Percentiles rank a stretch among this genome's conserved stretches.
Conservation (phyloP, 305 asterid genomes). For the Fraxinus dipetala region DNA sequence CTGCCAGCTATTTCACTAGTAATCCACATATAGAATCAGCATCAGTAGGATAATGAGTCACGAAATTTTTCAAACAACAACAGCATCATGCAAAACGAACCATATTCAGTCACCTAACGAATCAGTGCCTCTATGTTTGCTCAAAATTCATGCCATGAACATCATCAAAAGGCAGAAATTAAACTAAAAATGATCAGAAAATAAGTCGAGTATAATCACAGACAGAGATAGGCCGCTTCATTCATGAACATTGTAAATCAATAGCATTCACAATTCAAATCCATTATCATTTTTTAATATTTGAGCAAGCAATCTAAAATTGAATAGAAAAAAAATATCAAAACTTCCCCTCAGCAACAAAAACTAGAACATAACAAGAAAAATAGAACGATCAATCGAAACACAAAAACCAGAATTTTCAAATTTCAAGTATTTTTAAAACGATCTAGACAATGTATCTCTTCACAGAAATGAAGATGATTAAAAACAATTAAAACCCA, state of each 20-base stretch:
- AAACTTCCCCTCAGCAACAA: background rate
- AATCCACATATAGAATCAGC: conserved; percentile 10
- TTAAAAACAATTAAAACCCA: background rate
- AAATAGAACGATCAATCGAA: background rate
- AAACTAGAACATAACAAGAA: background rate
- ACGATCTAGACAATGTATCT: background rate
- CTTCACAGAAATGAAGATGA: background rate
- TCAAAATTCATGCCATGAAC: conserved; percentile 4
- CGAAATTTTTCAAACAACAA: conserved; percentile 4
- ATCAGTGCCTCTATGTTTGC: conserved; percentile 1
- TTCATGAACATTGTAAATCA: conserved; percentile 1
- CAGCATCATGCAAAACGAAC: conserved; percentile 20
- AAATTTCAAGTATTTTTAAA: background rate
- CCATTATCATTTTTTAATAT: background rate
- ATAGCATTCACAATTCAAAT: background rate
- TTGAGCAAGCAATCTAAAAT: background rate
- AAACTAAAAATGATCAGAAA: background rate
- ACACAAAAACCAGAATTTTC: background rate
- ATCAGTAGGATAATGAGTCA: conserved; percentile 23
- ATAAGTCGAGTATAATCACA: background rate
- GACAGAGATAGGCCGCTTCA: background rate
- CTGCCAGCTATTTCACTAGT: conserved; percentile 15
- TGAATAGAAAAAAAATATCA: background rate
- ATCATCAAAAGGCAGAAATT: conserved; percentile 15
- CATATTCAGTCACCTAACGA: conserved; percentile 11